A percentile compares a stretch with the other conserved stretches of the same genome.
phyloP scores from a whole-genome alignment of 176 grass and related monocot genomes.

The Cymbopogon citratus region DNA sequence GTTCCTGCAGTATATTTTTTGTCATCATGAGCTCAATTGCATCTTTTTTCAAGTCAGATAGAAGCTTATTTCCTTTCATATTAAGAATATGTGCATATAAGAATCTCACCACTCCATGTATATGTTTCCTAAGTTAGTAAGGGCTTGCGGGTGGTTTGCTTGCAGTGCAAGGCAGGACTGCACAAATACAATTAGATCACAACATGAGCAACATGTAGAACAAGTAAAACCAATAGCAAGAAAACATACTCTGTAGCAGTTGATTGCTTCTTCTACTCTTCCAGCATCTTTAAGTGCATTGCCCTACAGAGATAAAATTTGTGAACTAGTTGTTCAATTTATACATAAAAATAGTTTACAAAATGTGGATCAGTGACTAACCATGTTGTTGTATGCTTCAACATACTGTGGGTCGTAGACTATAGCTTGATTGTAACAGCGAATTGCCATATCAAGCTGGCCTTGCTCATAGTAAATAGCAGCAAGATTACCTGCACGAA shows the following conservation, averaged over 20 bases:
- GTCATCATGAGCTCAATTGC: not conserved
- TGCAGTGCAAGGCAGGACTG: conserved; percentile 81
- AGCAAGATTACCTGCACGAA: conserved; percentile 89
- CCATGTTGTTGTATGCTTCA: conserved; percentile 91
- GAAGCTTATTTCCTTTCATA: not conserved
- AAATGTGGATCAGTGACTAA: conserved; percentile 19
- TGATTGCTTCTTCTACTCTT: conserved; percentile 86
- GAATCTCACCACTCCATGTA: conserved; percentile 85
- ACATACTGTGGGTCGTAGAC: conserved; percentile 59
- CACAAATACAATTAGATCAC: conserved; percentile 25
- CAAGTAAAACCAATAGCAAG: not conserved
- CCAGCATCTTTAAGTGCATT: conserved; percentile 96
- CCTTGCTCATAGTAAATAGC: conserved; percentile 85
- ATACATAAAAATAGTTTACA: not conserved
- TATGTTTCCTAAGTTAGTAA: conserved; percentile 86
- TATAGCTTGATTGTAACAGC: conserved; percentile 80
- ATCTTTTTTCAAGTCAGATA: not conserved
- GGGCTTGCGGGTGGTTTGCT: conserved; percentile 88
- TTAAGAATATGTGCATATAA: conserved; percentile 4
- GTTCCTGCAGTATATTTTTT: conserved; percentile 52
- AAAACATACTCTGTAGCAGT: conserved; percentile 63
- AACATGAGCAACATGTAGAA: conserved; percentile 7
- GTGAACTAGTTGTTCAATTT: conserved; percentile 17
- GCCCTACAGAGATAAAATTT: conserved; percentile 39
- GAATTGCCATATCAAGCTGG: conserved; percentile 80